Evolutionary conservation across 2,329 filamentous ascomycete species (phyloP).

Genomic region (Ilyonectria mors-panacis): DNA sequence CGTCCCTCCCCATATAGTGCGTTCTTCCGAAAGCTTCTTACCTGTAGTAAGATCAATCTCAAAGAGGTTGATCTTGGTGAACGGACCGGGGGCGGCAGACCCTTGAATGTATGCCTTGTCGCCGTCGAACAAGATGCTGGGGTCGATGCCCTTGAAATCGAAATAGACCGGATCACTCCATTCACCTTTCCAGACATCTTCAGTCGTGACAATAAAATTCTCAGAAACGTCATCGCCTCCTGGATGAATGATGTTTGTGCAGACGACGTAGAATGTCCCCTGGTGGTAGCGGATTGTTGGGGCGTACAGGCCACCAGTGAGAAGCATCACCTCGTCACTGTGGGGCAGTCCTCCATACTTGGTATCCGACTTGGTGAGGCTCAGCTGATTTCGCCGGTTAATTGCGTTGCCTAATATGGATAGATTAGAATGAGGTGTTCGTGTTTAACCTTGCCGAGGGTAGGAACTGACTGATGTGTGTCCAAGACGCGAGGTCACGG

Average conservation of each 20-base stretch:
- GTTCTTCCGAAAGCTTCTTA: constrained; percentile 7
- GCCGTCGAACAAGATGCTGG: constrained; percentile 2
- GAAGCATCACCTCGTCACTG: constrained; percentile 4
- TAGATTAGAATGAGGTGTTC: not conserved
- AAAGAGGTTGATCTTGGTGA: constrained; percentile 10
- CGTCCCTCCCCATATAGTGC: constrained; percentile 3
- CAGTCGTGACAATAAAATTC: constrained; percentile 9
- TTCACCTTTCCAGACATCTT: constrained; percentile 2
- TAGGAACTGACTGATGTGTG: constrained; percentile 5
- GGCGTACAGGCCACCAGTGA: constrained; percentile 8
- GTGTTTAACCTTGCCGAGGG: not conserved
- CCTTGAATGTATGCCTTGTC: constrained; percentile 9
- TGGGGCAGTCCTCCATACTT: not conserved
- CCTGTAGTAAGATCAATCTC: constrained; percentile 5
- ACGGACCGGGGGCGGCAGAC: constrained; percentile 1
- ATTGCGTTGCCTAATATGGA: constrained; percentile 13
- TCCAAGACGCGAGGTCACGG: constrained; percentile 15
- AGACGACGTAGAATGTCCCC: constrained; percentile 13
- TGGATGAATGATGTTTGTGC: constrained; percentile 8
- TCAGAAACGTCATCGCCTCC: not conserved
- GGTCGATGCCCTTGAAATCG: constrained; percentile 13
- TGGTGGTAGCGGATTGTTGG: constrained; percentile 7
- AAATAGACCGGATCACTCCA: constrained; percentile 14
- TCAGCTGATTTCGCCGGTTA: constrained; percentile 13
- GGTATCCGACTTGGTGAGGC: constrained; percentile 7